Evolutionary conservation across 2,329 filamentous ascomycete genomes (phyloP).

Genomic region (Colletotrichum sp.): DNA sequence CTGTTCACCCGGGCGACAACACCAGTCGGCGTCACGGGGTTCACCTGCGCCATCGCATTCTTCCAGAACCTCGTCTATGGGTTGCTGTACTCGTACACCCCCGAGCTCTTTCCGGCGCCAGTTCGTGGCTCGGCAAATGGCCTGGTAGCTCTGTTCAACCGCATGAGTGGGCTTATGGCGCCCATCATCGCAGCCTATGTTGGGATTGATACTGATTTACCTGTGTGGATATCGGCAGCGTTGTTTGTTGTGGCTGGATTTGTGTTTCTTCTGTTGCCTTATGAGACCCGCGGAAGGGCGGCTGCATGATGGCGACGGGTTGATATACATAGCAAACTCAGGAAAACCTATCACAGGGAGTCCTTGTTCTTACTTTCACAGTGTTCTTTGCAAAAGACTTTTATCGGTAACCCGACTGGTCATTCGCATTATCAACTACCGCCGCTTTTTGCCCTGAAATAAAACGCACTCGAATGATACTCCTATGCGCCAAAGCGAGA

Average conservation of each 20-base stretch:
- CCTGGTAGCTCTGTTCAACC: neutral
- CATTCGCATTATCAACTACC: no score
- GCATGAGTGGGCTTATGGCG: constrained; percentile 4
- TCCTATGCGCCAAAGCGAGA: no score
- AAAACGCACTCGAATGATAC: no score
- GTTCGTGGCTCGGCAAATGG: neutral
- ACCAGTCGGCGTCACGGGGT: constrained; percentile 20
- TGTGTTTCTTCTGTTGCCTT: neutral
- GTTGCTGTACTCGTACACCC: constrained; percentile 14
- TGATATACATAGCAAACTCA: neutral
- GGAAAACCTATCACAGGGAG: no score
- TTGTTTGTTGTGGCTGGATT: constrained; percentile 5
- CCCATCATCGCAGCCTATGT: constrained; percentile 17
- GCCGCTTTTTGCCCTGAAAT: no score
- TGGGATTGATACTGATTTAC: constrained; percentile 9
- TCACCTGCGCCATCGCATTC: constrained; percentile 26
- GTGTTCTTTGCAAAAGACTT: no score
- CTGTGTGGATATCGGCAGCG: constrained; percentile 12
- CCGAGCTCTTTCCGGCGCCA: neutral
- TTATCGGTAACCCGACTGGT: no score
- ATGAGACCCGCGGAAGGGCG: neutral
- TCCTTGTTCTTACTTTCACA: no score
- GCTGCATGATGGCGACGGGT: neutral
- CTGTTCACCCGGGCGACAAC: constrained; percentile 29
- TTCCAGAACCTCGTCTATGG: constrained; percentile 27